Conservation (phyloP, 2,329 filamentous ascomycete genomes). For the Didymella sp. region DNA sequence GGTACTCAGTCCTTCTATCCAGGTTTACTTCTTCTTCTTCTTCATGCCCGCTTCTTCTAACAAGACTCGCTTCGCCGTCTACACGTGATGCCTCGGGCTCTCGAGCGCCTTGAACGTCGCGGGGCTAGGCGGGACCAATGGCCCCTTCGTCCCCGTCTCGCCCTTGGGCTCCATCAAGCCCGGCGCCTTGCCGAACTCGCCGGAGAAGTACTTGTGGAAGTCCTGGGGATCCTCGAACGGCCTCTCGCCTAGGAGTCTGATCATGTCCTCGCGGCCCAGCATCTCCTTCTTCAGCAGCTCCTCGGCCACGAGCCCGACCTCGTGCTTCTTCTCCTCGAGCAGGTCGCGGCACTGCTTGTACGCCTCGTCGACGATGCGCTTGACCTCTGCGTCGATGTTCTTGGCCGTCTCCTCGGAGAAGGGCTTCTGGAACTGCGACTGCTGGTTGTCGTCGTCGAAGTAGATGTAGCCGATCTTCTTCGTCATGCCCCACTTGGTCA, state of each 20-base stretch:
- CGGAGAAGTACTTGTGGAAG: conserved; percentile 89
- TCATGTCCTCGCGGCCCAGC: conserved; percentile 88
- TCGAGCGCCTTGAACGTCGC: conserved; percentile 32
- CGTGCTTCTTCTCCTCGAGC: conserved; percentile 81
- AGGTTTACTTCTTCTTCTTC: no score
- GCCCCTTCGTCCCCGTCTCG: conserved; percentile 44
- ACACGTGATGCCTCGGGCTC: conserved; percentile 9
- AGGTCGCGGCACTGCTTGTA: conserved; percentile 90
- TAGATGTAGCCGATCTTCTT: conserved; percentile 91
- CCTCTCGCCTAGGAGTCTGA: conserved; percentile 82
- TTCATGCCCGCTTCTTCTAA: no score
- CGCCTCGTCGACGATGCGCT: conserved; percentile 88
- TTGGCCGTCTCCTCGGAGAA: conserved; percentile 95
- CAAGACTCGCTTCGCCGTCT: no score
- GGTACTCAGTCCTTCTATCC: no score
- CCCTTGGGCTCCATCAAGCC: conserved; percentile 44
- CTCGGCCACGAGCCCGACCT: conserved; percentile 89
- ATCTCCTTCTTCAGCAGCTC: conserved; percentile 93
- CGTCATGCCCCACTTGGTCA: conserved; percentile 99
- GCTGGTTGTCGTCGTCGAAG: conserved; percentile 82
- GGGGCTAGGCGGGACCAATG: conserved; percentile 43
- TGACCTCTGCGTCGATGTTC: conserved; percentile 89
- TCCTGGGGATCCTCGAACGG: conserved; percentile 86
- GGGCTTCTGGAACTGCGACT: conserved; percentile 81
- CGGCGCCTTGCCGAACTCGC: conserved; percentile 46